Conservation (phyloP, 139 green algal species). For the Volvox africanus region DNA sequence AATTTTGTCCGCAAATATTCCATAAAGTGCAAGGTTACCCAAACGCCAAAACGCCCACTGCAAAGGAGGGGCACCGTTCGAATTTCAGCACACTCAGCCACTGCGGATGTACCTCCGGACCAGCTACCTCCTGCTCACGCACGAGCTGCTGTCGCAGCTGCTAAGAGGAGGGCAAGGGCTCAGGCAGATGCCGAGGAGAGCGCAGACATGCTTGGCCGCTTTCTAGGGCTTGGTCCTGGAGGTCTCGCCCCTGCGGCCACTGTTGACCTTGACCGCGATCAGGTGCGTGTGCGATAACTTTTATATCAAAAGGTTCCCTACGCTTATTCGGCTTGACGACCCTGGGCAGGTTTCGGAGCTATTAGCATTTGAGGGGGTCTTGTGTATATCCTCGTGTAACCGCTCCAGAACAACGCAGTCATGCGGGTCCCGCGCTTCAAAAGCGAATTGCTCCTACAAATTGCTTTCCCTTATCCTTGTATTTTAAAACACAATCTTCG, state of each 20-base stretch:
- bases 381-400: too few relatives aligned
- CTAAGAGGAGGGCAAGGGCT: background rate
- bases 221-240: conserved; percentile 52
- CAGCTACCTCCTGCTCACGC: conserved; percentile 1
- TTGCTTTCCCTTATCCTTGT: too few relatives aligned
- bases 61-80: background rate
- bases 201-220: conserved; percentile 61
- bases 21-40: background rate
- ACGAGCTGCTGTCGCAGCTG: background rate
- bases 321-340: too few relatives aligned
- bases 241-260: conserved; percentile 60
- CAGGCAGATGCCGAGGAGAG: conserved; percentile 45
- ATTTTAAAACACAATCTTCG: too few relatives aligned
- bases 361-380: too few relatives aligned
- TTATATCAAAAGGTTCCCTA: too few relatives aligned
- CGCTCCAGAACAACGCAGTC: too few relatives aligned
- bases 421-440: too few relatives aligned
- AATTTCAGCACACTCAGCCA: background rate
- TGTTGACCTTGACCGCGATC: conserved; percentile 58
- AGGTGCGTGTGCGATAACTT: conserved; percentile 44
- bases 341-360: too few relatives aligned
- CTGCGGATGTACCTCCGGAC: background rate
- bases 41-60: background rate
- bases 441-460: too few relatives aligned
- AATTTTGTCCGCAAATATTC: background rate